Evolutionary conservation across 345 rosid genomes (phyloP).

Genomic region (Acer negundo): DNA sequence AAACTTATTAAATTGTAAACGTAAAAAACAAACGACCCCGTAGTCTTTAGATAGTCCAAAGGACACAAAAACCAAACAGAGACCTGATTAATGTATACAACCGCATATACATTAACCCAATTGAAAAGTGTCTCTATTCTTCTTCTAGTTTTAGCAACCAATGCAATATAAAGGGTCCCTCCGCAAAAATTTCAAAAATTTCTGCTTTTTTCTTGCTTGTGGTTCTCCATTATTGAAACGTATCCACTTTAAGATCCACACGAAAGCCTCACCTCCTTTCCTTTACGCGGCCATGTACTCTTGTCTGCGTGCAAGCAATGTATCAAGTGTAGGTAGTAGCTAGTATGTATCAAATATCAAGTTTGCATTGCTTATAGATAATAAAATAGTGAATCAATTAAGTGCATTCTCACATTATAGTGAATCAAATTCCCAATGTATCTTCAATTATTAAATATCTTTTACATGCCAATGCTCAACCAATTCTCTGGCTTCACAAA

Average conservation of each 20-base stretch:
- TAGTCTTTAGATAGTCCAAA: neutral
- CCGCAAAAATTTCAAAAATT: too few species aligned
- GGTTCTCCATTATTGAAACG: conserved; percentile 37
- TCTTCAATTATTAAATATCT: neutral
- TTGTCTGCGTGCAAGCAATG: neutral
- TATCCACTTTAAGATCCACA: conserved; percentile 17
- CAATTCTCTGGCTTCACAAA: neutral
- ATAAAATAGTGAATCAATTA: too few species aligned
- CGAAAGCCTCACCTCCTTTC: neutral
- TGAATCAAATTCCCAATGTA: too few species aligned
- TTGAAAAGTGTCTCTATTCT: conserved; percentile 18
- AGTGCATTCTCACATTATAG: neutral
- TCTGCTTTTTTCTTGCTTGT: conserved; percentile 18
- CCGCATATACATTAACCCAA: conserved; percentile 24
- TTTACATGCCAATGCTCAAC: neutral
- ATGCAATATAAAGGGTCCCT: conserved; percentile 30
- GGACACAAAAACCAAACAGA: conserved; percentile 10
- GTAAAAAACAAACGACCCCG: too few species aligned
- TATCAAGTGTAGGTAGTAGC: too few species aligned
- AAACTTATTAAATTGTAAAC: too few species aligned
- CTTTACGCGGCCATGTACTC: neutral
- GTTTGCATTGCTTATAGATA: too few species aligned
- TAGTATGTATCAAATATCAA: too few species aligned
- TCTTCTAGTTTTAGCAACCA: conserved; percentile 10
- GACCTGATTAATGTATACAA: neutral